Base-by-base conservation (phyloP, 495 filamentous ascomycete genomes). In the Penicillium alfredii region DNA sequence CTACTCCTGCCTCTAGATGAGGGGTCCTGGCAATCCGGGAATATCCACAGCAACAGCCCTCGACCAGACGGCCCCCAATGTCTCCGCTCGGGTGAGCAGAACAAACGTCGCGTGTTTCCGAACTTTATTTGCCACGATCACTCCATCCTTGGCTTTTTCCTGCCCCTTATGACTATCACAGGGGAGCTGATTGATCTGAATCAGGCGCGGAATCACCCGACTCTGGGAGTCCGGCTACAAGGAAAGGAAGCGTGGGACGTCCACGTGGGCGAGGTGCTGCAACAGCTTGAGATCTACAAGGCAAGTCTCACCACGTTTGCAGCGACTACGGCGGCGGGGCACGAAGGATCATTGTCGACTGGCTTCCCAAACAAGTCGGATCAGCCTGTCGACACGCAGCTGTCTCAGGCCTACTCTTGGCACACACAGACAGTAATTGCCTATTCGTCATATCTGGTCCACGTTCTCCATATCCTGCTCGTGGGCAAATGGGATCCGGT, bases 121-220 rank as follows among this genome's bases (percentile, higher is more conserved):
- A 73, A 76, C 44, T 93, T 88, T 55, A 77, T 86, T 49, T 90
- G 86, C 62, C 88, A 84, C 30, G 87, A 88, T 19, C 85, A 88
- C 58, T 86, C 87, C 44, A 84, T 94, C 47, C 92, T 93, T 48
- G 87, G 88, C 39, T 94, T 87, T 63, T 96, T 94, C 65, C 69
- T 92, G 26, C 89, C 89, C 17, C 68, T 96, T 34, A 96, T 96
- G 89, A 88, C 88, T 12, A 93, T 96, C 42, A 78, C 94, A 6
- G 89, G 89, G 13, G 86, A 93, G 61, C 78, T 94, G 42, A 88
- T 94, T 33, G 88, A 95, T 51, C 69, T 95, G 28, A 84, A 90
- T 48, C 89, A 94, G 55, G 82, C 88, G 8, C 76, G 83, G 32
- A 93, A 94, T 53, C 87, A 94, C 49, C 89, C 89, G 0, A 80